Percentiles rank a stretch among this genome's conserved stretches.
Conservation (phyloP, 176 grass and related monocot genomes). For the Musa beccarii region DNA sequence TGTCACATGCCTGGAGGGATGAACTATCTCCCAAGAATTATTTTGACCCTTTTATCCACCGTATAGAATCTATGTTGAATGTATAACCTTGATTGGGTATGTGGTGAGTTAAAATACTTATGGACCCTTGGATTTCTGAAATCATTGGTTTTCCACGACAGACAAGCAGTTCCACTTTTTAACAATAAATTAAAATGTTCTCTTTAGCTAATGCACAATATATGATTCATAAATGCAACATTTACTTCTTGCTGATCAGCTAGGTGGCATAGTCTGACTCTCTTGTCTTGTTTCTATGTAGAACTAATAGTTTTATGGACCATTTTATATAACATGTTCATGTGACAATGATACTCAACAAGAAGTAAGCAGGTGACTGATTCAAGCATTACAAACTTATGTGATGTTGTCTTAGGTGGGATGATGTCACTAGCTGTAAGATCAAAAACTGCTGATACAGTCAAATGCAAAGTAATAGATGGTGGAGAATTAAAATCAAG, state of each 20-base stretch:
- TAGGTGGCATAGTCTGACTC: neutral
- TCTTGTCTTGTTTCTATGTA: neutral
- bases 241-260: neutral
- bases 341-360: neutral
- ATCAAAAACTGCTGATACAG: conserved; percentile 65
- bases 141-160: neutral
- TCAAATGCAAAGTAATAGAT: conserved; percentile 81
- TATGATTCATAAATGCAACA: neutral
- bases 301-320: neutral
- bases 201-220: neutral
- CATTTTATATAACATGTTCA: neutral
- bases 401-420: conserved; percentile 50
- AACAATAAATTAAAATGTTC: neutral
- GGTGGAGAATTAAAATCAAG: conserved; percentile 96
- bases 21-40: no score
- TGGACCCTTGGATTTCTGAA: neutral
- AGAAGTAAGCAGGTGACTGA: neutral
- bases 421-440: conserved; percentile 93
- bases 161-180: neutral
- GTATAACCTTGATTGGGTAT: neutral
- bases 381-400: neutral
- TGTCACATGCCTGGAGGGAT: neutral
- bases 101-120: no score
- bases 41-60: no score
- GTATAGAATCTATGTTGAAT: neutral